Base-by-base conservation (phyloP, 2,329 filamentous ascomycete genomes). In the Aspergillus fischeri region DNA sequence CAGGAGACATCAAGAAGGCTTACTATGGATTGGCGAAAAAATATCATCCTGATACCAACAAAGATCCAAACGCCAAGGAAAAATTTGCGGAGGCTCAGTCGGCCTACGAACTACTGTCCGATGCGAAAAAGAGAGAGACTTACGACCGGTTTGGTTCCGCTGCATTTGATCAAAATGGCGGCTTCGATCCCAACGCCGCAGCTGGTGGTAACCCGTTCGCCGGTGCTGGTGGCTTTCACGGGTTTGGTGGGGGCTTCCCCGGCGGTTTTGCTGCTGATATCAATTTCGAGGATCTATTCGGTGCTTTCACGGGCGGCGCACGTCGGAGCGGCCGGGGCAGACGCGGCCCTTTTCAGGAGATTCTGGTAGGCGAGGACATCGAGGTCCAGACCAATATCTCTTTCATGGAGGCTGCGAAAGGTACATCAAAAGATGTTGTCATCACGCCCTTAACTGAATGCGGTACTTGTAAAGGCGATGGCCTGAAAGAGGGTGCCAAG, bases 1-100 rank as follows among this genome's bases (percentile, higher is more conserved):
- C 91, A 3, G 80, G 86, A 58, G 93, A 97, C 38, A 97, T 99
- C 73, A 99, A 99, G 74, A 97, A 97, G 75, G 92, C 94, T 3
- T 99, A 99, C 80, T 99, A 99, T 73, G 91, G 92, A 52, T 81
- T 97, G 58, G 94, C 94, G 21, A 99, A 99, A 77, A 99, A 97
- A 71, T 99, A 86, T 73, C 94, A 99, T 69, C 94, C 94, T 8
- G 94, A 99, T 73, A 97, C 94, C 38, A 99, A 97, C 81, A 97
- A 97, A 75, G 94, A 97, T 66, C 75, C 90, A 2, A 83, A 80
- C n/a, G 92, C 94, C 38, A 97, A 97, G 73, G 94, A 97, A 67
- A 93, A 90, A 68, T 99, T 99, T 69, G 84, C 88, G 62, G 93
- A 97, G 66, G 91, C 95, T 54, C 94, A 99, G 75, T 85, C 89